Conservation (phyloP, 176 grass and related monocot genomes). For the Chloris gayana region DNA sequence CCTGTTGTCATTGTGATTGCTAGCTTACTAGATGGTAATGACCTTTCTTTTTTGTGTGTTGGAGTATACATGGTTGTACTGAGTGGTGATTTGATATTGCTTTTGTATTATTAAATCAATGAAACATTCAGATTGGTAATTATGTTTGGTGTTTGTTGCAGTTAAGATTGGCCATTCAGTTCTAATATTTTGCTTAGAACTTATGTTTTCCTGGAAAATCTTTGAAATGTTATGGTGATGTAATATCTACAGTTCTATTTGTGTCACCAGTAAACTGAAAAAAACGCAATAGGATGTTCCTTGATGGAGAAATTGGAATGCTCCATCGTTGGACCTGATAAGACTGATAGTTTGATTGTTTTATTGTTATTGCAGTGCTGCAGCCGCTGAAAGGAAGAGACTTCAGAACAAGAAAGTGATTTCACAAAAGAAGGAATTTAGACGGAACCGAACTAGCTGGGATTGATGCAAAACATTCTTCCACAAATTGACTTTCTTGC, state of each 20-base stretch:
- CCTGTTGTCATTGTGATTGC: not conserved
- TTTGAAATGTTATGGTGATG: not conserved
- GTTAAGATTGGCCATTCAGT: slow-evolving; percentile 3
- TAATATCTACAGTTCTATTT: not conserved
- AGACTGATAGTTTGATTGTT: slow-evolving; percentile 1
- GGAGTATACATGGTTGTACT: not conserved
- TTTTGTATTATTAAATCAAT: not conserved
- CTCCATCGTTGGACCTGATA: not conserved
- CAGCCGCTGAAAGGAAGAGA: slow-evolving; percentile 83
- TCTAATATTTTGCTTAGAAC: slow-evolving; percentile 5
- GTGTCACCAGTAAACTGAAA: not conserved
- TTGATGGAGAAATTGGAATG: not conserved
- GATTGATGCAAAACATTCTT: slow-evolving; percentile 52
- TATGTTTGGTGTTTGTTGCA: slow-evolving; percentile 10
- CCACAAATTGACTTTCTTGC: not conserved
- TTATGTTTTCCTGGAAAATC: not conserved
- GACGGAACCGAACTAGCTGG: slow-evolving; percentile 69
- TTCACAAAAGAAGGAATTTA: slow-evolving; percentile 88
- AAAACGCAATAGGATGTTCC: not conserved
- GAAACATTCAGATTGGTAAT: not conserved
- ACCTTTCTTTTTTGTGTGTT: not conserved
- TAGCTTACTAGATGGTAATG: not conserved
- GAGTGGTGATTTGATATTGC: not conserved
- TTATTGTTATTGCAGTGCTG: slow-evolving; percentile 54
- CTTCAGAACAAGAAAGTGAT: slow-evolving; percentile 81